These are phyloP conservation scores for Leucosporidium scottii DNA, from an alignment of 768 basidiomycete species.

Conservation along the genomic window DNA sequence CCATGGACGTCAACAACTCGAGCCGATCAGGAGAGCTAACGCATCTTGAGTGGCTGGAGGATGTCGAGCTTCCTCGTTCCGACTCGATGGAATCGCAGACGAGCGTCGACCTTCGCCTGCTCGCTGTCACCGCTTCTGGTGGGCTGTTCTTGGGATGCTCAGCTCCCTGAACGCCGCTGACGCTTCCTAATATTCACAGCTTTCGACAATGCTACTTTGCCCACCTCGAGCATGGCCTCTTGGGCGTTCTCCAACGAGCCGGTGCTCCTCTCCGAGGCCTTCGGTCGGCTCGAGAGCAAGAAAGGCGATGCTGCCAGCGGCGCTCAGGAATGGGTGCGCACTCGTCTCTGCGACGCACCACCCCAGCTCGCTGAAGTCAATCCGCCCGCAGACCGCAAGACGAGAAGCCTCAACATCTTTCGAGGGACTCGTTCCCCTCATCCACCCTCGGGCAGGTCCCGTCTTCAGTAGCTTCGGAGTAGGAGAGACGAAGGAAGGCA, in stretches of 20 bases:
- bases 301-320: conserved; percentile 1
- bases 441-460: not conserved
- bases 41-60: conserved; percentile 25
- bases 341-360: too few species aligned
- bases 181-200: not conserved
- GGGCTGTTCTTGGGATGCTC: not conserved
- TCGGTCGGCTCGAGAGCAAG: conserved; percentile 12
- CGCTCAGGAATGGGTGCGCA: not conserved
- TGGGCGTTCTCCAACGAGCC: conserved; percentile 5
- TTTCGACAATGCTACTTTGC: too few species aligned
- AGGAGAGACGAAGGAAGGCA: not conserved
- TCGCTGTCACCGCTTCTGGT: conserved; percentile 11
- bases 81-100: conserved; percentile 1
- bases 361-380: not conserved
- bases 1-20: not conserved
- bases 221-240: not conserved
- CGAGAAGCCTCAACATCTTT: not conserved
- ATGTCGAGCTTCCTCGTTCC: conserved; percentile 9
- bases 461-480: not conserved
- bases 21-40: not conserved
- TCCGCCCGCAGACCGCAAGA: not conserved
- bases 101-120: conserved; percentile 15
- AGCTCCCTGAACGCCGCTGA: too few species aligned
- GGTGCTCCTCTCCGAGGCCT: conserved; percentile 12
- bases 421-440: not conserved